A percentile compares a stretch with the other conserved stretches of the same genome.
Evolutionary conservation across 805 yeast genomes (phyloP).

Genomic region (Henningerozyma blattae): DNA sequence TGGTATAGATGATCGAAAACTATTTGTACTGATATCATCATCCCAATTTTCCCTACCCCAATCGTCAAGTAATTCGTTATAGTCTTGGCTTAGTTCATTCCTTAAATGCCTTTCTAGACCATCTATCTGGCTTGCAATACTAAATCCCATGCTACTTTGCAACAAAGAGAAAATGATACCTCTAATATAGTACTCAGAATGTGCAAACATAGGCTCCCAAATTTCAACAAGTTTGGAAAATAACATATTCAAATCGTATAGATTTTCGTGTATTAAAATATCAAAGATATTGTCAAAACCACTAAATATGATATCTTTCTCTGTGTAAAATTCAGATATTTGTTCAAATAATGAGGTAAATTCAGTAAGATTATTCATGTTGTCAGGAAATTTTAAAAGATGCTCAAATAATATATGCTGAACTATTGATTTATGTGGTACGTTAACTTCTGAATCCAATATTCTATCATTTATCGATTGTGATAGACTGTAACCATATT

Average conservation of each 20-base stretch:
- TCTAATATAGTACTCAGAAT: conserved; percentile 10
- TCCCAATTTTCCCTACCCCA: conserved; percentile 14
- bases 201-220: conserved; percentile 14
- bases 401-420: conserved; percentile 7
- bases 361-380: conserved; percentile 13
- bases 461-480: conserved; percentile 11
- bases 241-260: conserved; percentile 10
- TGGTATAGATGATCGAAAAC: background rate
- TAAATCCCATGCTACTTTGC: conserved; percentile 9
- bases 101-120: conserved; percentile 1
- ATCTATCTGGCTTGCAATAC: conserved; percentile 5
- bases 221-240: conserved; percentile 19
- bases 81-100: conserved; percentile 6
- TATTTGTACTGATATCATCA: conserved; percentile 4
- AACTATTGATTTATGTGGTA: too few relatives aligned
- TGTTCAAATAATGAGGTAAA: conserved; percentile 18
- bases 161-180: conserved; percentile 11
- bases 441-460: conserved; percentile 4
- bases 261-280: conserved; percentile 10
- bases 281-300: conserved; percentile 6
- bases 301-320: conserved; percentile 12
- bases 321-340: conserved; percentile 14
- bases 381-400: conserved; percentile 5
- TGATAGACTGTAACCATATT: conserved; percentile 18
- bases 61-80: conserved; percentile 10